Percentiles rank a stretch among this genome's conserved stretches.
phyloP scores from a whole-genome alignment of 495 filamentous ascomycete species.

The Cercophora scortea region DNA sequence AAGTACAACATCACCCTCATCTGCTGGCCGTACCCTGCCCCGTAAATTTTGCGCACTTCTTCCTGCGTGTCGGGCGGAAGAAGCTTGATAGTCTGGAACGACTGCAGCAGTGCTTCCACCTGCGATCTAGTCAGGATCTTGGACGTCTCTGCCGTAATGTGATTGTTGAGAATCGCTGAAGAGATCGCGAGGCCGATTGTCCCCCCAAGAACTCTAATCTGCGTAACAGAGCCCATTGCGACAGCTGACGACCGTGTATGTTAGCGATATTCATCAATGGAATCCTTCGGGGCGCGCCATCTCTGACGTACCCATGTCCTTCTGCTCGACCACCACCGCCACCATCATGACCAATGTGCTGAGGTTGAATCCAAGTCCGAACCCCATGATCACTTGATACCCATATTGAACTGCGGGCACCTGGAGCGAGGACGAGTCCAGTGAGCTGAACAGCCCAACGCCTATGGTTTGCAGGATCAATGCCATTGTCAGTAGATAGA shows the following conservation, averaged over 20 bases:
- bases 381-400: slow-evolving; percentile 39
- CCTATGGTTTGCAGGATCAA: slow-evolving; percentile 37
- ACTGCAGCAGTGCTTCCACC: slow-evolving; percentile 1
- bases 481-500: slow-evolving; percentile 37
- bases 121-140: background rate
- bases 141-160: background rate
- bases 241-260: slow-evolving; percentile 1
- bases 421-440: slow-evolving; percentile 18
- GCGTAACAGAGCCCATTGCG: slow-evolving; percentile 35
- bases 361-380: slow-evolving; percentile 34
- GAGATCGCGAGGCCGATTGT: slow-evolving; percentile 32
- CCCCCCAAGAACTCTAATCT: slow-evolving; percentile 43
- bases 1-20: slow-evolving; percentile 11
- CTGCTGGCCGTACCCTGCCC: slow-evolving; percentile 3
- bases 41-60: background rate
- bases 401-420: slow-evolving; percentile 27
- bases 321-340: slow-evolving; percentile 31
- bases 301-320: slow-evolving; percentile 29
- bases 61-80: slow-evolving; percentile 1
- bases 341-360: slow-evolving; percentile 31
- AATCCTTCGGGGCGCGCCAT: background rate
- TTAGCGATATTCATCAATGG: slow-evolving; percentile 17
- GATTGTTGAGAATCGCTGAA: slow-evolving; percentile 2
- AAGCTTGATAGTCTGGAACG: background rate
- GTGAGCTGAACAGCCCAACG: slow-evolving; percentile 34